phyloP scores from a whole-genome alignment of 2,329 filamentous ascomycete species.

The Epichloe amarillans region DNA sequence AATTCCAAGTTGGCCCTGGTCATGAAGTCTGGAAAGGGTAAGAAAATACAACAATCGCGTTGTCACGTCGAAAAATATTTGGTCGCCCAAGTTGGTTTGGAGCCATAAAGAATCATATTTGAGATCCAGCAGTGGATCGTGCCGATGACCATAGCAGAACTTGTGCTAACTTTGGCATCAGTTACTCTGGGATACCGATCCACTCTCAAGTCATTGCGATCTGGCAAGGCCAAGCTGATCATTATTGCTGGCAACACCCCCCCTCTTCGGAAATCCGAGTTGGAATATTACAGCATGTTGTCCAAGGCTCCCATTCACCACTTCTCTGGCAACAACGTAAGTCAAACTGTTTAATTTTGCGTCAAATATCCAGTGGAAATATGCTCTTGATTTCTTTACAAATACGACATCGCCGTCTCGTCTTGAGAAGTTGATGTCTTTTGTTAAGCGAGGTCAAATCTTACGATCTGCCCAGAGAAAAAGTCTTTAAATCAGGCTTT shows the following conservation, averaged over 20 bases:
- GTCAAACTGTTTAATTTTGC: slow-evolving; percentile 26
- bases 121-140: not conserved
- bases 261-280: slow-evolving; percentile 96
- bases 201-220: slow-evolving; percentile 71
- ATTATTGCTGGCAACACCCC: slow-evolving; percentile 90
- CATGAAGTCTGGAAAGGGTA: slow-evolving; percentile 64
- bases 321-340: slow-evolving; percentile 97
- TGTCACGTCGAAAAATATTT: not conserved
- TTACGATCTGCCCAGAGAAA: slow-evolving; percentile 67
- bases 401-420: not conserved
- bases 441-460: slow-evolving; percentile 12
- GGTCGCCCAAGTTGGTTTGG: not conserved
- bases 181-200: slow-evolving; percentile 31
- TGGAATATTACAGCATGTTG: slow-evolving; percentile 90
- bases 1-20: slow-evolving; percentile 49
- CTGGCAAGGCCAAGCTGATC: slow-evolving; percentile 97
- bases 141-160: not conserved
- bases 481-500: slow-evolving; percentile 74
- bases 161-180: slow-evolving; percentile 7
- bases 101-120: not conserved
- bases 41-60: slow-evolving; percentile 16
- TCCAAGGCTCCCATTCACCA: slow-evolving; percentile 94
- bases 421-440: not conserved
- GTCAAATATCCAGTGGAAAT: not conserved
- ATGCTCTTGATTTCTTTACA: not conserved